Evolutionary conservation across 2,329 filamentous ascomycete genomes (phyloP).

Genomic region (Diplodia intermedia): DNA sequence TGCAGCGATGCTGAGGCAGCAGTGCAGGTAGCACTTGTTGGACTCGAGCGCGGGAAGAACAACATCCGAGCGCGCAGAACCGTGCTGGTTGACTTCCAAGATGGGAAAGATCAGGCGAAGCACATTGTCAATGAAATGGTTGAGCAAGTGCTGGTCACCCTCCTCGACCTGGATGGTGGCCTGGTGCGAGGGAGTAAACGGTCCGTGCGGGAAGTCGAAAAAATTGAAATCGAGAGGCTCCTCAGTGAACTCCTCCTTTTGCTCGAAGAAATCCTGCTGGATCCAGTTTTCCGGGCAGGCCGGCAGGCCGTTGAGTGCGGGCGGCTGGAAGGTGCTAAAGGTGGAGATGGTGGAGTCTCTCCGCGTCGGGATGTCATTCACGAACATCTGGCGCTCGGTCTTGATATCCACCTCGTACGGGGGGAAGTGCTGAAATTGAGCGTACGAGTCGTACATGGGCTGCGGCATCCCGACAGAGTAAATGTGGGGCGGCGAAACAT

Average conservation of each 20-base stretch:
- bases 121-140: conserved; percentile 90
- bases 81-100: conserved; percentile 86
- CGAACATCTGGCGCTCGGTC: conserved; percentile 91
- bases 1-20: conserved; percentile 90
- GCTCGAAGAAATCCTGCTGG: conserved; percentile 72
- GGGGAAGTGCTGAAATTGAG: conserved; percentile 61
- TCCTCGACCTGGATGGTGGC: conserved; percentile 81
- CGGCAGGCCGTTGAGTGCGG: conserved; percentile 72
- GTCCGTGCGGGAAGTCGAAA: conserved; percentile 79
- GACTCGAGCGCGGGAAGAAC: conserved; percentile 86
- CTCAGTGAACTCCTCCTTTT: conserved; percentile 68
- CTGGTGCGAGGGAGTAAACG: conserved; percentile 68
- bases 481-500: conserved; percentile 61
- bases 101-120: conserved; percentile 91
- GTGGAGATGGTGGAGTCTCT: conserved; percentile 88
- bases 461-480: conserved; percentile 67
- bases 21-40: conserved; percentile 94
- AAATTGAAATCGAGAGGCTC: conserved; percentile 73
- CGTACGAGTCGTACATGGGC: conserved; percentile 47
- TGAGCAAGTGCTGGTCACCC: conserved; percentile 81
- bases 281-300: conserved; percentile 73
- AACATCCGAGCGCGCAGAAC: conserved; percentile 78
- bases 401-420: conserved; percentile 96
- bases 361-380: conserved; percentile 86
- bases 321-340: conserved; percentile 87